Base-by-base conservation (phyloP, 2,329 filamentous ascomycete genomes). In the Fusarium scirpi region DNA sequence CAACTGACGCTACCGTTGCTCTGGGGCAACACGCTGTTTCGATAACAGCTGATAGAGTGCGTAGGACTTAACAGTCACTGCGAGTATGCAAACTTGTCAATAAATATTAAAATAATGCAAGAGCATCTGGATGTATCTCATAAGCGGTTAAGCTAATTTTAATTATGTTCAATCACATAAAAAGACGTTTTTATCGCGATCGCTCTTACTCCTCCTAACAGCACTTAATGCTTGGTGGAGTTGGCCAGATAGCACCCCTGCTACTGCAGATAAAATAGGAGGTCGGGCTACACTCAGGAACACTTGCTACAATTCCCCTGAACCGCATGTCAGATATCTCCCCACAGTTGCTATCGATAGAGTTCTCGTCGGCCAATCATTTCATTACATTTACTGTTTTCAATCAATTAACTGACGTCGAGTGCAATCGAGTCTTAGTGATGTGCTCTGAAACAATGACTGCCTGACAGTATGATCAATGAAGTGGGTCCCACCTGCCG, bases 151-250 rank as follows among this genome's bases (percentile, higher is more conserved):
- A 13, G 6, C 5, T 15, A 2, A 16, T 24, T 48, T 48, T 29
- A 5, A 3, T 16, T 4, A 3, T 3, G 5, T 12, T 43, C 2
- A 29, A 4, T 18, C 10, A 32, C 11, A 10, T 25, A 8, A 49
- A 11, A 38, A 38, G 6, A 3, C 10, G 34, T 24, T 29, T 27
- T 40, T 5, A 6, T 24, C n/a, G 13, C 22, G 24, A 20, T 25
- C 22, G 8, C 46, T 30, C 43, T 61, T 13, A 22, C 8, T 6
- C 13, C 16, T 46, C 32, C 56, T 80, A 81, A 76, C 79, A 75
- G 12, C 65, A 73, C 58, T 77, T 78, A 80, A 75, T 79, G 69
- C 52, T 64, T 25, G 41, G 45, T 67, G 66, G 78, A 79, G 79
- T 75, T 72, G 62, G 55, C 16, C 20, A 49, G 67, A 58, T 53